Base-by-base conservation (phyloP, 73 alveolate species). In the Paramecium biaurelia region DNA sequence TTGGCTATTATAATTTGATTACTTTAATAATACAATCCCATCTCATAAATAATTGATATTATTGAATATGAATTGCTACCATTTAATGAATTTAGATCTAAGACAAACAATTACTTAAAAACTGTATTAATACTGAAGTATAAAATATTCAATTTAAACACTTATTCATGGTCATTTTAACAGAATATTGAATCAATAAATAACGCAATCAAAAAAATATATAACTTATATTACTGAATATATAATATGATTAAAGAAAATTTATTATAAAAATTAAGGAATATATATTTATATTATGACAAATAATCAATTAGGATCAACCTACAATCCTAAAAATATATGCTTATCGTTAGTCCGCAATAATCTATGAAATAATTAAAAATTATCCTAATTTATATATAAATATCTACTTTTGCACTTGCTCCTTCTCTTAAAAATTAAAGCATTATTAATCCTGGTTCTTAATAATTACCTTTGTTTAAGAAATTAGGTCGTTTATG, bases 341-440 rank as follows among this genome's bases (percentile, higher is more conserved):
- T 79, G 45, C 24, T 79, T 79, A 79, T 79, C 90, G n/a, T 32
- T 79, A 47, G 56, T 42, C 15, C 90, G 47, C 24, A 79, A 47
- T 15, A 14, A 43, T 79, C 90, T 38, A 79, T 79, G 90, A 45
- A 79, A 79, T 43, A 79, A 79, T 45, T 41, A 42, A 79, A 79
- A 79, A 26, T 79, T 79, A 42, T 79, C 86, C 86, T 72, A 38
- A 72, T 18, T 53, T 53, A 72, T 15, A 34, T 35, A 28, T 72
- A 1, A 72, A 72, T 2, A 2, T 53, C 14, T 72, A 72, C 90
- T 79, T 79, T 41, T 4, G 74, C 90, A 30, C 76, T 41, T n/a
- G 74, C 74, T 23, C 90, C 90, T 47, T 79, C 90, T 47, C 90
- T 79, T 47, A 79, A 79, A 7, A 79, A 79, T 45, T 41, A 30